These are phyloP conservation scores for Lactarius deliciosus DNA, from an alignment of 768 basidiomycete genomes.

Conservation along the genomic window DNA sequence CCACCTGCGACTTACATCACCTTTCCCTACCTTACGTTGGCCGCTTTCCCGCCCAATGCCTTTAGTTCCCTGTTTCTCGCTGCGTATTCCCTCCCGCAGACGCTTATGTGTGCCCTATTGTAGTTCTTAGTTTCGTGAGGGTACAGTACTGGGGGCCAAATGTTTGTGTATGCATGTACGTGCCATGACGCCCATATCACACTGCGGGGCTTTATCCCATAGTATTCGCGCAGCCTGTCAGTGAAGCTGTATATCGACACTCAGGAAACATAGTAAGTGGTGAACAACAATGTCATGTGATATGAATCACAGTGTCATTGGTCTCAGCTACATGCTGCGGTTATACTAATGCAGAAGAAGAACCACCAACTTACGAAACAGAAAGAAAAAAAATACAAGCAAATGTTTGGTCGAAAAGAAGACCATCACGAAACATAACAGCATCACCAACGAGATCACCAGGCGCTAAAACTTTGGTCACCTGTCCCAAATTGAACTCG, in stretches of 20 bases:
- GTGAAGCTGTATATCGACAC: too few relatives aligned
- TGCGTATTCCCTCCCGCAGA: conserved; percentile 13
- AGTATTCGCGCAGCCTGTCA: too few relatives aligned
- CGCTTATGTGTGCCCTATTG: conserved; percentile 33
- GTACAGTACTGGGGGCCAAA: conserved; percentile 38
- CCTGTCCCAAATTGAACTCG: not conserved
- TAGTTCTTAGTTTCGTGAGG: conserved; percentile 37
- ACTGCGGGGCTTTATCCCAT: not conserved
- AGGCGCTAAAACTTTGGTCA: conserved; percentile 1
- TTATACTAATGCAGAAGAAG: not conserved
- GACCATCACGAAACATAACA: not conserved
- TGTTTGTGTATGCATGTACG: conserved; percentile 14
- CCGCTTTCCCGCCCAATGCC: conserved; percentile 30
- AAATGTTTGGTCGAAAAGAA: not conserved
- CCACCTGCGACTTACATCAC: conserved; percentile 21
- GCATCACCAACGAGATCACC: too few relatives aligned
- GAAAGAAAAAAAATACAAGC: not conserved
- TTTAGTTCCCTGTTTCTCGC: conserved; percentile 29
- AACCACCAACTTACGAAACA: not conserved
- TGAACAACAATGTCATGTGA: not conserved
- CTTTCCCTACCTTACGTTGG: conserved; percentile 28
- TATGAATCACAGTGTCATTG: not conserved
- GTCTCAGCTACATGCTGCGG: not conserved
- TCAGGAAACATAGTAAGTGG: too few relatives aligned
- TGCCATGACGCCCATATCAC: not conserved